These are phyloP conservation scores for Sechiopsis laciniata DNA, from an alignment of 306 rosid genomes.

Conservation along the genomic window DNA sequence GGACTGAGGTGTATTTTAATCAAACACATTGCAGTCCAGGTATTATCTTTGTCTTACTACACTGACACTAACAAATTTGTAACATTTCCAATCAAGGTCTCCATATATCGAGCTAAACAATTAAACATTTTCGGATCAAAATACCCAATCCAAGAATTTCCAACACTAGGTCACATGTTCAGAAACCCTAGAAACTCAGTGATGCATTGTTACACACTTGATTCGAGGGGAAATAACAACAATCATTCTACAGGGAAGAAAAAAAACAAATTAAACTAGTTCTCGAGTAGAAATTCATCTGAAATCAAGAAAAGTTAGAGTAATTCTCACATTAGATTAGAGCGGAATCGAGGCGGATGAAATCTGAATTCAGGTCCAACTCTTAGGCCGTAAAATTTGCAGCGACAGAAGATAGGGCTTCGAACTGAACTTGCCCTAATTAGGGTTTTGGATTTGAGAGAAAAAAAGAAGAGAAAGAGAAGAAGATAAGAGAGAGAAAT, in stretches of 20 bases:
- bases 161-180: background rate
- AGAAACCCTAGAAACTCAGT: conserved; percentile 6
- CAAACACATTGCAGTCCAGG: background rate
- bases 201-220: background rate
- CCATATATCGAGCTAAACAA: background rate
- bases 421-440: background rate
- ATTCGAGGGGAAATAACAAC: background rate
- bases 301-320: background rate
- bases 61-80: background rate
- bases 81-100: background rate
- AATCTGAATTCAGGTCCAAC: background rate
- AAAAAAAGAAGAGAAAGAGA: background rate
- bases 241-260: background rate
- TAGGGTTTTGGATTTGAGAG: conserved; percentile 4
- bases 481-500: conserved; percentile 1
- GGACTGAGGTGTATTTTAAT: background rate
- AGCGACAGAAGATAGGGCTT: background rate
- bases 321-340: conserved; percentile 9
- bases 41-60: background rate
- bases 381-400: background rate
- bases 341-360: background rate
- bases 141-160: background rate
- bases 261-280: conserved; percentile 5
- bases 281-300: no score
- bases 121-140: background rate